phyloP scores from a whole-genome alignment of 2,329 filamentous ascomycete species.

The Ramichloridium luteum region DNA sequence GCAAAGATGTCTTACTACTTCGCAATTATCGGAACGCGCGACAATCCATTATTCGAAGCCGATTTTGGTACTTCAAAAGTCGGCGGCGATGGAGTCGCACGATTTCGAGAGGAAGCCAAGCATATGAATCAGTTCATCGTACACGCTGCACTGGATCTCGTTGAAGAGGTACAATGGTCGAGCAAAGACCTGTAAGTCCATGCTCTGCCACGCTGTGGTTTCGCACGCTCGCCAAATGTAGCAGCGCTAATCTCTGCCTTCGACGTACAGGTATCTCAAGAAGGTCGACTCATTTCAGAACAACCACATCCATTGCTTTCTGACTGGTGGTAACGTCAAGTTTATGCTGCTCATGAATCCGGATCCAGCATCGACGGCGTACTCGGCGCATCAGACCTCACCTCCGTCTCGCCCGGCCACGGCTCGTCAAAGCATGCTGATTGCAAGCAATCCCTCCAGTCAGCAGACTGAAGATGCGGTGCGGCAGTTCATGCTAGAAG shows the following conservation, averaged over 20 bases:
- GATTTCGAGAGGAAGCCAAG: conserved; percentile 76
- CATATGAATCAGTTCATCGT: conserved; percentile 97
- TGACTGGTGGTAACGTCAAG: conserved; percentile 83
- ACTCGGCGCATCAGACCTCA: conserved; percentile 22
- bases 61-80: conserved; percentile 95
- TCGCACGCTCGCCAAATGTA: no score
- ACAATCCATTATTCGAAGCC: conserved; percentile 92
- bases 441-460: conserved; percentile 59
- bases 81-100: conserved; percentile 81
- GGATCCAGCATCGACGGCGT: conserved; percentile 26
- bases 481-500: conserved; percentile 80
- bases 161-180: conserved; percentile 93
- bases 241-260: background rate
- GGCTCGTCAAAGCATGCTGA: conserved; percentile 23
- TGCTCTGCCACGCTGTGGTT: no score
- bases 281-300: conserved; percentile 95
- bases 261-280: conserved; percentile 75
- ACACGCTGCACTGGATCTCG: conserved; percentile 84
- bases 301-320: conserved; percentile 81
- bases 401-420: conserved; percentile 19
- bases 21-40: conserved; percentile 85
- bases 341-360: conserved; percentile 92
- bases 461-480: conserved; percentile 92
- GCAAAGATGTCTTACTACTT: conserved; percentile 96
- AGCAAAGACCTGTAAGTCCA: conserved; percentile 61